These are phyloP conservation scores for Rhodotorula sphaerocarpa DNA, from an alignment of 768 basidiomycete genomes.

Conservation along the genomic window DNA sequence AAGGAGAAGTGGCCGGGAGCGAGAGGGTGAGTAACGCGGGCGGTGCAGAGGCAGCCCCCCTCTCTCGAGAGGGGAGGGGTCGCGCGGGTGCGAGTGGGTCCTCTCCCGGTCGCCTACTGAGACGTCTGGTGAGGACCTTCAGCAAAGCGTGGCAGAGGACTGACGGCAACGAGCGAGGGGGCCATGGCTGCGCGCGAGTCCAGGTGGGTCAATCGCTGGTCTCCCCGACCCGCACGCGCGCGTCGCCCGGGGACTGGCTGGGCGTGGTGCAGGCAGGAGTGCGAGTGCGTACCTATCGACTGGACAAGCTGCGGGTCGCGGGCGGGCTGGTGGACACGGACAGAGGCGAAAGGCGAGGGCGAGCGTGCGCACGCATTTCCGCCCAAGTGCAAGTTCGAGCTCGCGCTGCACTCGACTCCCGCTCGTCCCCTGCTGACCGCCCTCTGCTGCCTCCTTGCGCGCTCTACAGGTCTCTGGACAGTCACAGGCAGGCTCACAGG, in stretches of 20 bases:
- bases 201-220: background rate
- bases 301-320: background rate
- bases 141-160: constrained; percentile 24
- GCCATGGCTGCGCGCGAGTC: constrained; percentile 19
- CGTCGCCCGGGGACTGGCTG: too few relatives aligned
- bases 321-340: too few relatives aligned
- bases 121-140: constrained; percentile 22
- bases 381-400: too few relatives aligned
- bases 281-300: background rate
- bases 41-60: background rate
- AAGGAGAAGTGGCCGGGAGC: background rate
- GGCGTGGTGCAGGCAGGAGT: background rate
- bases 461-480: too few relatives aligned
- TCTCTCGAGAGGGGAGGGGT: background rate
- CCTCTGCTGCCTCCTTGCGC: too few relatives aligned
- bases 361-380: background rate
- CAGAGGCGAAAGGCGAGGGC: background rate
- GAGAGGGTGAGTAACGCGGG: background rate
- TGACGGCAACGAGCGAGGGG: constrained; percentile 30
- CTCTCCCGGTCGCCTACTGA: constrained; percentile 37
- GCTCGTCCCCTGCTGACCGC: too few relatives aligned
- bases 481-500: too few relatives aligned
- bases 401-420: too few relatives aligned
- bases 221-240: too few relatives aligned
- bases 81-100: too few relatives aligned